Evolutionary conservation across 2,329 filamentous ascomycete genomes (phyloP), one percentile per base, ranked within the genome.

Genomic region (Hymenoscyphus fructigenus): DNA sequence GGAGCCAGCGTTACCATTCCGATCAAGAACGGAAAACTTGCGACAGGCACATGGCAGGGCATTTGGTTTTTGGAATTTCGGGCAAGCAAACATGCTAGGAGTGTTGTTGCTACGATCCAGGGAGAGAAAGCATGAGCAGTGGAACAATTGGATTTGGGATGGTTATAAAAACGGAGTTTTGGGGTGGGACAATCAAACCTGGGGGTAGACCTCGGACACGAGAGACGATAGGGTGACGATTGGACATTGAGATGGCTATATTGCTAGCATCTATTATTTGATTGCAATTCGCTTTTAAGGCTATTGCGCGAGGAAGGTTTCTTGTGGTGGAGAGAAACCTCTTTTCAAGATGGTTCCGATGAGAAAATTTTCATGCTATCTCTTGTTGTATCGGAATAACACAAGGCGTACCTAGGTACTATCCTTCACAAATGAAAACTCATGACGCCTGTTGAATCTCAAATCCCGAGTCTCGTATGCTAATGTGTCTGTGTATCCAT

Each of bases 51-150:
- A 3, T 94, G 91, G 91, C 91, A 95, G 73, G 87, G 95, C 0
- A 94, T 98, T 66, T 98, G 92, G 91, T 96, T 96, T 77, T 80
- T 97, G 69, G 95, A 98, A 79, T 98, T 98, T 76, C 84, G 94
- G 64, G 85, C 83, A 10, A 81, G 81, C 71, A 92, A 87, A 78
- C 93, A 97, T 78, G 83, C 86, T 68, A 85, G 95, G 73, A 91
- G 88, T 76, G 85, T 98, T 14, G 89, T 99, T 67, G 94, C 94
- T 62, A 98, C 95, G 1, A 96, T 98, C 67, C 93, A 98, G 78
- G 95, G 94, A 55, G 91, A 88, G 76, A 80, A 62, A 28, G 50
- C 50, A 38, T 65, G 38, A 65, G 20, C 6, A 28, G 38, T 14
- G 41, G 26, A 32, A 38, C 15, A n/a, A 29, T 38, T 47, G n/a